Evolutionary conservation across 2,329 filamentous ascomycete genomes (phyloP).

Genomic region (Aspergillus ochraceus): DNA sequence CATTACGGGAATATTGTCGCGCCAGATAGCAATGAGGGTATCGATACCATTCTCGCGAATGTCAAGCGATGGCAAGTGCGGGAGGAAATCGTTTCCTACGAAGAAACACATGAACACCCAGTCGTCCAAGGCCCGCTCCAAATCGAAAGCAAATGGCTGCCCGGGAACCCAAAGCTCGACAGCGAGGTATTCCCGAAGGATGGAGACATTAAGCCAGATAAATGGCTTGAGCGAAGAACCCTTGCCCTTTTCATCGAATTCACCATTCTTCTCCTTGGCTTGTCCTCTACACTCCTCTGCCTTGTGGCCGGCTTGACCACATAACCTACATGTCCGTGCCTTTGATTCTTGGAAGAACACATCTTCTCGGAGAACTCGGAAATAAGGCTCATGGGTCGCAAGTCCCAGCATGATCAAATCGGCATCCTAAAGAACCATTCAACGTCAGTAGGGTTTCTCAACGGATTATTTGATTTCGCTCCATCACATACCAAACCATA

Average conservation of each 20-base stretch:
- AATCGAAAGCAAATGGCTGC: conserved; percentile 83
- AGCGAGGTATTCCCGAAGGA: conserved; percentile 88
- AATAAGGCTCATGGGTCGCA: conserved; percentile 95
- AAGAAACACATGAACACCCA: conserved; percentile 99
- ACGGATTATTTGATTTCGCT: background rate
- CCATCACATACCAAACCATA: conserved; percentile 67
- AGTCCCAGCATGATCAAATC: conserved; percentile 98
- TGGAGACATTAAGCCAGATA: conserved; percentile 94
- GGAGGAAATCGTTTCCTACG: conserved; percentile 96
- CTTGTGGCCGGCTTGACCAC: conserved; percentile 89
- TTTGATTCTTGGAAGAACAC: conserved; percentile 91
- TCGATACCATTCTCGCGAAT: conserved; percentile 98
- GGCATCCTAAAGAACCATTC: conserved; percentile 61
- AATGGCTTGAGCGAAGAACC: conserved; percentile 78
- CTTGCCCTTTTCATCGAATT: conserved; percentile 79
- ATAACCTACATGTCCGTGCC: conserved; percentile 78
- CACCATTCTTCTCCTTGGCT: conserved; percentile 73
- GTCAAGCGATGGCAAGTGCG: conserved; percentile 94
- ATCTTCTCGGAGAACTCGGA: conserved; percentile 92
- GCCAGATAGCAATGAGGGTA: conserved; percentile 94
- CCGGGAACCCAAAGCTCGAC: conserved; percentile 82
- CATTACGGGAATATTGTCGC: conserved; percentile 86
- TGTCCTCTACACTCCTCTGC: conserved; percentile 80
- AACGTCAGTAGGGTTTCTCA: conserved; percentile 22
- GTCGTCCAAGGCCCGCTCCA: conserved; percentile 92